Base-by-base conservation (phyloP, 2,329 filamentous ascomycete genomes). In the Aspergillus calidoustus region DNA sequence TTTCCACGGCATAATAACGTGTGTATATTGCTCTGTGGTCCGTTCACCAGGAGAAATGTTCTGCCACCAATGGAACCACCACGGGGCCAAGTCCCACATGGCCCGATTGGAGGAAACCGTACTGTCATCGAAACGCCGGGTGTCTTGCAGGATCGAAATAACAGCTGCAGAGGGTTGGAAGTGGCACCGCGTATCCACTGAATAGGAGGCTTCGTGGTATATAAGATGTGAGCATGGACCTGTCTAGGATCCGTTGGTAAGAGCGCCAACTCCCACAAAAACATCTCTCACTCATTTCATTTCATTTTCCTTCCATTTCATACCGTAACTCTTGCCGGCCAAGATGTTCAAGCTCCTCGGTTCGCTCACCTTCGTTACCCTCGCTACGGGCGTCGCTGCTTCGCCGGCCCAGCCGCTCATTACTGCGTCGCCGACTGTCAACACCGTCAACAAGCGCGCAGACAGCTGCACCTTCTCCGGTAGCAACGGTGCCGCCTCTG, bases 391-490 rank as follows among this genome's bases (percentile, higher is more conserved):
- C 17, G 57, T 53, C 1, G 23, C 47, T n/a, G 57, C 57, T 28
- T 25, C 57, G 17, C 49, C 50, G 1, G 55, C 55, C 4, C 22
- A 59, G 9, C 57, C 57, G 15, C 23, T 48, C 23, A 59, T 54
- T n/a, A 59, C 57, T 6, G 49, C 49, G 1, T 46, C 58, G 9
- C 58, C 52, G 1, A 44, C 22, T 23, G 34, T 60, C 7, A 9
- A 22, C 34, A 44, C 22, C 17, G 34, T 60, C 7, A 9, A 22
- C 46, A 60, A 55, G 34, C 31, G 51, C 1, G 58, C 56, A 11
- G 19, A 38, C 34, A 44, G 17, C 22, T 60, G 58, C 51, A 60
- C 58, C 22, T 60, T 60, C 38, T 51, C 58, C 4, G 57, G 57
- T 1, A 30, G 22, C 6, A 25, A 44, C 23, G 58, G 51, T 8